phyloP scores from a whole-genome alignment of 2,329 filamentous ascomycete species.

The Anthostomella pinea region DNA sequence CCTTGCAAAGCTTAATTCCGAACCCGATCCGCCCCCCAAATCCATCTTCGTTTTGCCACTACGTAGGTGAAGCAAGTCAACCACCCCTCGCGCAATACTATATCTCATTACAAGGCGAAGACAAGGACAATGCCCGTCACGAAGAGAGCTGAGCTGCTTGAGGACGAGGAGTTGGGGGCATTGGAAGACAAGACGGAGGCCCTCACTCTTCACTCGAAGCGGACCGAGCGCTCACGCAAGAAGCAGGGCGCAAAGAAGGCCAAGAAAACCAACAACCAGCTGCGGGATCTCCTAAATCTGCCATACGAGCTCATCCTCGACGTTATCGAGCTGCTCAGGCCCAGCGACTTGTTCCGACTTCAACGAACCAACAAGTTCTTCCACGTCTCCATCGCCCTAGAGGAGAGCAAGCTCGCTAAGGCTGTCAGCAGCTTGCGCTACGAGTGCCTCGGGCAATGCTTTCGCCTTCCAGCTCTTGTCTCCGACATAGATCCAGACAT shows the following conservation, averaged over 20 bases:
- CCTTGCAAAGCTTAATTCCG: too few species aligned
- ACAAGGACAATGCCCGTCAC: too few species aligned
- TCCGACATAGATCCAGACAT: constrained; percentile 27
- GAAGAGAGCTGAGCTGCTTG: constrained; percentile 8
- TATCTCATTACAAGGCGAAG: too few species aligned
- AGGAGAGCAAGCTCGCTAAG: constrained; percentile 42
- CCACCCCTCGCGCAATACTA: too few species aligned
- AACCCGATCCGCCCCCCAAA: too few species aligned
- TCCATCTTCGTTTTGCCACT: too few species aligned
- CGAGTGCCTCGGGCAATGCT: constrained; percentile 47
- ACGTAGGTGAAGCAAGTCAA: too few species aligned
- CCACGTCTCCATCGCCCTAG: constrained; percentile 39
- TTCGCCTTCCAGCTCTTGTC: constrained; percentile 48
- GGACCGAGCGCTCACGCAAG: constrained; percentile 46
- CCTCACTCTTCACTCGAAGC: constrained; percentile 49
- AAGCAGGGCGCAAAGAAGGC: constrained; percentile 40
- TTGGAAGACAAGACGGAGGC: constrained; percentile 42
- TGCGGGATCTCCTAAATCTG: constrained; percentile 42
- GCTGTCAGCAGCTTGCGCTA: constrained; percentile 48
- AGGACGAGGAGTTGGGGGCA: constrained; percentile 45
- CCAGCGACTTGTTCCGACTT: constrained; percentile 50
- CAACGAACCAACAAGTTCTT: constrained; percentile 41
- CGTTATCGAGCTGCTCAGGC: constrained; percentile 44
- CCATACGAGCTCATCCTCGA: constrained; percentile 52
- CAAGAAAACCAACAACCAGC: constrained; percentile 30